Percentiles rank a stretch among this genome's conserved stretches.
Conservation (phyloP, 495 filamentous ascomycete genomes). For the Tetracladium setigerum region DNA sequence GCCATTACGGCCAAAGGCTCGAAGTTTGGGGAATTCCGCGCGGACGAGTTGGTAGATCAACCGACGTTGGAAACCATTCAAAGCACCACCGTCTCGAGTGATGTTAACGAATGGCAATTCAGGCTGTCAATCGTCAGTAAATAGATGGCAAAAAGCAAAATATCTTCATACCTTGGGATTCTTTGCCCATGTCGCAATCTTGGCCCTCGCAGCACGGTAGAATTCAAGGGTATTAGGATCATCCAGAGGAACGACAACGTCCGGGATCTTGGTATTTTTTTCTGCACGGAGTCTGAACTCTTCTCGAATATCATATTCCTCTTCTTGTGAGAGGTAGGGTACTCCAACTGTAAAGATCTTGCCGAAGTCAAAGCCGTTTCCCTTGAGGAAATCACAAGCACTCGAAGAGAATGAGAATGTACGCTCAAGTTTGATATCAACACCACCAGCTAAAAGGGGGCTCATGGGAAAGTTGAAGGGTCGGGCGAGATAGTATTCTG, state of each 20-base stretch:
- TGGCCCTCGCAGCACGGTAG: slow-evolving; percentile 35
- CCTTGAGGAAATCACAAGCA: slow-evolving; percentile 56
- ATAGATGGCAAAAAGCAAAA: not conserved
- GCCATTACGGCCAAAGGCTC: slow-evolving; percentile 31
- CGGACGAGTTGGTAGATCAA: slow-evolving; percentile 64
- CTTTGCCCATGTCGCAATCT: slow-evolving; percentile 43
- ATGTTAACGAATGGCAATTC: slow-evolving; percentile 33
- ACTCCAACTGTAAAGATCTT: slow-evolving; percentile 51
- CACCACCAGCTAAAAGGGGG: slow-evolving; percentile 32
- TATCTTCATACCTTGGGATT: slow-evolving; percentile 10
- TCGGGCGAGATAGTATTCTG: slow-evolving; percentile 49
- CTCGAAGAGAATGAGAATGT: slow-evolving; percentile 28
- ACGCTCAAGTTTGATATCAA: slow-evolving; percentile 27
- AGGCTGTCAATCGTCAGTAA: slow-evolving; percentile 18
- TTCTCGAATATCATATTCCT: slow-evolving; percentile 41
- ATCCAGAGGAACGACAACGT: slow-evolving; percentile 39
- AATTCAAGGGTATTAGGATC: slow-evolving; percentile 53
- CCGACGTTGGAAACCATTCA: slow-evolving; percentile 46
- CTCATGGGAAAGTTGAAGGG: slow-evolving; percentile 66
- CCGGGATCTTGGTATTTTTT: slow-evolving; percentile 28
- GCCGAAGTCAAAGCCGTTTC: slow-evolving; percentile 56
- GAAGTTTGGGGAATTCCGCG: slow-evolving; percentile 51
- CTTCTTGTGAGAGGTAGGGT: slow-evolving; percentile 60
- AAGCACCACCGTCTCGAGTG: slow-evolving; percentile 13
- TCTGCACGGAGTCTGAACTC: slow-evolving; percentile 27